Base-by-base conservation (phyloP, 75 land plant species). In the Cupressus sempervirens region DNA sequence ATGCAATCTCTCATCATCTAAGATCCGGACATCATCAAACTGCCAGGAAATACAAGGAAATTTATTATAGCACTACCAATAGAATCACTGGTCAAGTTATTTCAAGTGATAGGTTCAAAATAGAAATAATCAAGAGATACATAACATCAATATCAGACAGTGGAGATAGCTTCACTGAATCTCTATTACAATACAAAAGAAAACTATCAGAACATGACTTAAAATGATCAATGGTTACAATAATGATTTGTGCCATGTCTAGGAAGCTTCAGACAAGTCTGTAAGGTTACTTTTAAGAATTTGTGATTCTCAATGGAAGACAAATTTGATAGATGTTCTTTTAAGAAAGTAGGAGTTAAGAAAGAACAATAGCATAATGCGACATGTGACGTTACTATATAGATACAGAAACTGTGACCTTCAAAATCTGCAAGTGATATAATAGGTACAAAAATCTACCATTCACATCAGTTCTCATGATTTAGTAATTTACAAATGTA, bases 1-100 rank as follows among this genome's bases (percentile, higher is more conserved):
- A 46, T 46, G 9, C 48, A 46, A 46, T 10, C 48, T 46, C 48
- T 7, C 48, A 46, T 46, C 48, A 46, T 46, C 48, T 46, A 46
- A 46, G 48, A 46, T 46, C 48, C 9, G 48, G 9, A 9, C 48
- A 46, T 46, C 9, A 8, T 46, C 48, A 46, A 46, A 46, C 8
- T 93, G 88, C 58, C 53, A 80, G 8, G 35, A 75, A 43, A 77
- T 43, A n/a, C 52, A 34, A 29, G 65, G 26, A 82, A 82, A 30
- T 30, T 30, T n/a, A 52, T 41, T 82, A n/a, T n/a, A 82, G 56
- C 65, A 52, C 35, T 46, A 30, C 26, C 40, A 32, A 29, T 62
- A 82, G 10, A 70, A 70, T n/a, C 34, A 70, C 34, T 70, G 35
- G 30, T 30, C 3, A 30, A 76, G 20, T 1, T 76, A 76, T 41